Evolutionary conservation across 2,329 filamentous ascomycete genomes (phyloP).

Genomic region (Aspergillus cejpii): DNA sequence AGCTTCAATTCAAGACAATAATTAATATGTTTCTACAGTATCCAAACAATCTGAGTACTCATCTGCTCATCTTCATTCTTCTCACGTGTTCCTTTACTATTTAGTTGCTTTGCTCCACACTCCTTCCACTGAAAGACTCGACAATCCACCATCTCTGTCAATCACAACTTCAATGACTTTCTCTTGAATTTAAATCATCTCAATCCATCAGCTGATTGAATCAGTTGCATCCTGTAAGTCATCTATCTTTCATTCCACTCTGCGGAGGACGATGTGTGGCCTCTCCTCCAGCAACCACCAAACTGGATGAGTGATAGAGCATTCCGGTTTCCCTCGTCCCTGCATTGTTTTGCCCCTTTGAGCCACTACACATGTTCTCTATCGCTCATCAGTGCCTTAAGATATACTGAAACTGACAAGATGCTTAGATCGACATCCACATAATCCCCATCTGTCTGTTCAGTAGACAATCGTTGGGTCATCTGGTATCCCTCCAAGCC

Average conservation of each 20-base stretch:
- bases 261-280: neutral
- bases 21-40: no score
- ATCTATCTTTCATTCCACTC: neutral
- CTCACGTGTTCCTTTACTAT: neutral
- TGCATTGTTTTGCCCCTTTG: constrained; percentile 18
- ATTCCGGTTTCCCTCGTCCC: constrained; percentile 16
- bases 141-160: neutral
- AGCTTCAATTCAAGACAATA: no score
- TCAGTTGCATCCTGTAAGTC: constrained; percentile 9
- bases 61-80: no score
- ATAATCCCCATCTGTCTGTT: constrained; percentile 10
- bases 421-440: constrained; percentile 14
- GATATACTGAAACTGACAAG: constrained; percentile 12
- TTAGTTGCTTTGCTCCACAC: constrained; percentile 4
- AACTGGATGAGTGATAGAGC: constrained; percentile 4
- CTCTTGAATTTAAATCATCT: neutral
- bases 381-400: constrained; percentile 7
- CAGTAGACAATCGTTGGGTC: constrained; percentile 6
- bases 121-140: neutral
- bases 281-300: neutral
- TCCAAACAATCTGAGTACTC: no score
- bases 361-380: constrained; percentile 7
- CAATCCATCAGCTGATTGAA: constrained; percentile 6
- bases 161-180: neutral
- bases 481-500: constrained; percentile 10